Evolutionary conservation across 129 eudicot genomes (phyloP).

Genomic region (Chrysanthemum seticuspe): DNA sequence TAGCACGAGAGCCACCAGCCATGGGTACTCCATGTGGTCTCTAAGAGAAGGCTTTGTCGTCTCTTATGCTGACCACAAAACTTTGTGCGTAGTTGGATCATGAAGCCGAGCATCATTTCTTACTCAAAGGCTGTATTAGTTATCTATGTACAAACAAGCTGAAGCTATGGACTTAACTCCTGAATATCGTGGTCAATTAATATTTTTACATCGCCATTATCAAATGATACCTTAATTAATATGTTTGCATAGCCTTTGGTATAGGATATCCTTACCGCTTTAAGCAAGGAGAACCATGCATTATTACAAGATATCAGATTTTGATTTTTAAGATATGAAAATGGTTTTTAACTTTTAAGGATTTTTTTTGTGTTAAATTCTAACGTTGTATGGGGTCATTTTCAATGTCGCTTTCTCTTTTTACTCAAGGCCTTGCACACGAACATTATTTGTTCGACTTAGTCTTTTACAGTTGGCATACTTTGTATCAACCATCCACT

Average conservation of each 20-base stretch:
- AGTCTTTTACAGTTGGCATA: not conserved
- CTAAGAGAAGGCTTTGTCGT: no score
- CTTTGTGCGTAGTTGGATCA: no score
- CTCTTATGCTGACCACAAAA: no score
- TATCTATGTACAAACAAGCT: no score
- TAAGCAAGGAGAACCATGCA: slow-evolving; percentile 2
- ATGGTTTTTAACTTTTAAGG: not conserved
- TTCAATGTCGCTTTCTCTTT: not conserved
- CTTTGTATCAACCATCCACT: not conserved
- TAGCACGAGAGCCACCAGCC: no score
- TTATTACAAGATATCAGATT: not conserved
- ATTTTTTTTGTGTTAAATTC: not conserved
- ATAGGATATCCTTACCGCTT: not conserved
- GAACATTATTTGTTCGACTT: not conserved
- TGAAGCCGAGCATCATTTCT: no score
- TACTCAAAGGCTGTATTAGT: no score
- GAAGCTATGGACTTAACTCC: no score
- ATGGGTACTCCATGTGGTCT: no score
- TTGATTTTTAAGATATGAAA: not conserved
- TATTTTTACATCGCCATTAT: not conserved
- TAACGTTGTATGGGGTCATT: slow-evolving; percentile 5
- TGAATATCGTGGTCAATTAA: no score
- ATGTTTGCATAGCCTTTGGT: not conserved
- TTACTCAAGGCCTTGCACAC: not conserved
- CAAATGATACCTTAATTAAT: not conserved